These are phyloP conservation scores for Solanum chiquidenum DNA, from an alignment of 257 asterid species.

Conservation along the genomic window DNA sequence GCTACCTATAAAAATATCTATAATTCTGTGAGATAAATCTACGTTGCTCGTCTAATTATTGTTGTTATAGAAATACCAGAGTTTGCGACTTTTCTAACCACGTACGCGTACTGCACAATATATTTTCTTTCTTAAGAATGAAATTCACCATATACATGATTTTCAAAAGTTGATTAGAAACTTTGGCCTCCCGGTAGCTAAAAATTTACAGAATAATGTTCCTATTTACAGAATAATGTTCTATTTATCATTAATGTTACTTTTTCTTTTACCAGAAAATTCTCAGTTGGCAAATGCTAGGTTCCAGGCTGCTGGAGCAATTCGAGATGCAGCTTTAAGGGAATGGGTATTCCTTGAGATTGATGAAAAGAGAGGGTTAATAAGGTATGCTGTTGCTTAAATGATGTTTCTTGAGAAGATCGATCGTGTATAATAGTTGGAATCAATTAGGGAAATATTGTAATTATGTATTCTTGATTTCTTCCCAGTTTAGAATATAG, in stretches of 20 bases:
- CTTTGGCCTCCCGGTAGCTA: not conserved
- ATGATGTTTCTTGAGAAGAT: not conserved
- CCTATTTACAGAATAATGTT: not conserved
- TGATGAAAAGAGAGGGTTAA: slow-evolving; percentile 59
- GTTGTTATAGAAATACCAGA: not conserved
- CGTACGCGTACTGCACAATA: not conserved
- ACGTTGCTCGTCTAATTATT: not conserved
- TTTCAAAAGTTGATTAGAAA: not conserved
- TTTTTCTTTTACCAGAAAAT: slow-evolving; percentile 54
- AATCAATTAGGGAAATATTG: not conserved
- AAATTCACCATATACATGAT: not conserved
- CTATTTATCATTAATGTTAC: not conserved
- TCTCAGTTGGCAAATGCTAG: slow-evolving; percentile 80
- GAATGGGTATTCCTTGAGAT: slow-evolving; percentile 78
- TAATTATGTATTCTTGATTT: not conserved
- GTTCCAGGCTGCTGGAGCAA: slow-evolving; percentile 97
- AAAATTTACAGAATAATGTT: not conserved
- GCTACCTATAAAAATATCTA: not conserved
- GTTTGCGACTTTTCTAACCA: not conserved
- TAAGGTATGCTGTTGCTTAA: slow-evolving; percentile 37
- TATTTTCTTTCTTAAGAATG: not conserved
- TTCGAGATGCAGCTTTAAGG: slow-evolving; percentile 81
- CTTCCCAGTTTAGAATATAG: not conserved
- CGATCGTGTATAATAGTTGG: not conserved
- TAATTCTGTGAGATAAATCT: not conserved